Evolutionary conservation across 495 filamentous ascomycete species (phyloP), one percentile per base, ranked within the genome.

Genomic region (Aspergillus taichungensis): DNA sequence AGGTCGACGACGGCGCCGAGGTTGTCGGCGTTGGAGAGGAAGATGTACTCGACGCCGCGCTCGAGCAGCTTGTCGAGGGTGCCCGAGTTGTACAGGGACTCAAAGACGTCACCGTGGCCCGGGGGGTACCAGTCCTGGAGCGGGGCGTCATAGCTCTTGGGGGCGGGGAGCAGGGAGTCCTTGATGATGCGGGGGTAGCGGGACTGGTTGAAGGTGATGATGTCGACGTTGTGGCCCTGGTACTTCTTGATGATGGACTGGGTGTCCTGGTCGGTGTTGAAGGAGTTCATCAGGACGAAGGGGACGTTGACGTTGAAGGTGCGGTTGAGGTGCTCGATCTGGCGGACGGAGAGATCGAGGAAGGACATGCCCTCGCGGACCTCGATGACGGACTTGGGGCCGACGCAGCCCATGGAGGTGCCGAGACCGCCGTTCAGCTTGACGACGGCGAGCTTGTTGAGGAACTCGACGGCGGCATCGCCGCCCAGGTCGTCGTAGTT

Each of bases 231-330:
- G 79, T 99, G 94, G 52, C 92, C 94, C 73, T 99, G 91, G 73
- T 99, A 99, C 75, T 99, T 99, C 83, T 97, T 97, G 74, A 99
- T 99, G 72, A 99, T 99, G 65, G 87, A 92, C 53, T 87, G 84
- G 47, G 92, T 99, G 64, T 99, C 92, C 57, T 91, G 82, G 67
- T 97, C 88, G 62, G 92, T 99, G 78, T 99, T 99, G 85, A 99
- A 99, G 45, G 92, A 97, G 81, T 99, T 99, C 92, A 99, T 99
- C 61, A 99, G 80, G 52, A 99, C 84, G 72, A 99, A 96, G 34
- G 92, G 92, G 13, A 99, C 92, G 64, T 95, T 95, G 68, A 94
- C 87, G 55, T 85, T 80, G 74, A 95, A 97, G 36, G 86, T 96
- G 61, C 89, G 85, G 82, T 99, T 99, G 49, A 99, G 83, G 77